Evolutionary conservation across 2,329 filamentous ascomycete species (phyloP).

Genomic region (Fusarium longipes): DNA sequence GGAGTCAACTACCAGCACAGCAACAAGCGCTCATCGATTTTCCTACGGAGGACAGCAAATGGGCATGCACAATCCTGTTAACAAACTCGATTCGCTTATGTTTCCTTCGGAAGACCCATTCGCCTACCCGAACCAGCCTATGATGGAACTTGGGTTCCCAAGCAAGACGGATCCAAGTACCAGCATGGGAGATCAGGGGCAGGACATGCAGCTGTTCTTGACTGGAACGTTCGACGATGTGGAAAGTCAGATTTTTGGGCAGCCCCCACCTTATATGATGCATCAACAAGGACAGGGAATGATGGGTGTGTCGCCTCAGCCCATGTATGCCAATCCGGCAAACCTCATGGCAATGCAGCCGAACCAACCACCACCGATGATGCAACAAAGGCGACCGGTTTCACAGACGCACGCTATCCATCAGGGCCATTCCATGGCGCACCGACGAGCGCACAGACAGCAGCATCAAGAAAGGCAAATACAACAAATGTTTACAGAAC

Average conservation of each 20-base stretch:
- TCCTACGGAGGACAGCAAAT: constrained; percentile 50
- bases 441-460: constrained; percentile 42
- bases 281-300: constrained; percentile 55
- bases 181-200: constrained; percentile 49
- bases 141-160: constrained; percentile 67
- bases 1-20: constrained; percentile 56
- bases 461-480: constrained; percentile 57
- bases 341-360: constrained; percentile 57
- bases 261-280: constrained; percentile 77
- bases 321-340: constrained; percentile 56
- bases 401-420: constrained; percentile 43
- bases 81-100: constrained; percentile 82
- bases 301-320: constrained; percentile 55
- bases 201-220: constrained; percentile 62
- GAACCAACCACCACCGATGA: constrained; percentile 45
- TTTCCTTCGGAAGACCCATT: constrained; percentile 83
- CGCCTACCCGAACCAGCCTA: constrained; percentile 81
- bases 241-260: constrained; percentile 78
- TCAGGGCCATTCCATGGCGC: constrained; percentile 41
- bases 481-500: constrained; percentile 62
- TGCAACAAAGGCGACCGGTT: constrained; percentile 40
- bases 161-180: constrained; percentile 50
- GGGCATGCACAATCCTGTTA: constrained; percentile 60
- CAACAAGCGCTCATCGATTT: constrained; percentile 54
- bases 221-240: constrained; percentile 70